Percentiles rank a stretch among this genome's conserved stretches.
Conservation (phyloP, 1,284 basidiomycete genomes). For the Ustilago loliicola region DNA sequence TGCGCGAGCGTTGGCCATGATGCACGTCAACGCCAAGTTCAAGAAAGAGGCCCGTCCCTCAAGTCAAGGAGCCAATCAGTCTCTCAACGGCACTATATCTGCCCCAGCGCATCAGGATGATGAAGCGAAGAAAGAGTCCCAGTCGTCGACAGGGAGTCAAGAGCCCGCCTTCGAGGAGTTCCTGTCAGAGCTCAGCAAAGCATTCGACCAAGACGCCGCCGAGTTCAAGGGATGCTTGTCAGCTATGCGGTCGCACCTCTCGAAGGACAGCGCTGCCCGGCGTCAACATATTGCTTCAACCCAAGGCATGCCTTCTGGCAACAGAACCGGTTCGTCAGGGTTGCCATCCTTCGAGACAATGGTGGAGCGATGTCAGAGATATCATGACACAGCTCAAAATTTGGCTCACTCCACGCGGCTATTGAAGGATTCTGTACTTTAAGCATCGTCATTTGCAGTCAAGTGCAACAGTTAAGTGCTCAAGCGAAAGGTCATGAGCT, state of each 20-base stretch:
- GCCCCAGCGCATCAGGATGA: neutral
- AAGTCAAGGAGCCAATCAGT: neutral
- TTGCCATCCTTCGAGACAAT: slow-evolving; percentile 20
- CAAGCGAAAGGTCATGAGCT: no score
- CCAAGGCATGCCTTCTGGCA: neutral
- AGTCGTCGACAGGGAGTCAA: neutral
- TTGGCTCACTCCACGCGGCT: slow-evolving; percentile 11
- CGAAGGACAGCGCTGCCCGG: slow-evolving; percentile 9
- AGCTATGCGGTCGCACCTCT: slow-evolving; percentile 31
- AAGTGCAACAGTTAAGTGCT: neutral
- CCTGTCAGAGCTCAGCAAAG: slow-evolving; percentile 31
- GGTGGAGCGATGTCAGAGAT: slow-evolving; percentile 21
- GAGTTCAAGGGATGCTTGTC: slow-evolving; percentile 30
- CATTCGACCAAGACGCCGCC: slow-evolving; percentile 23
- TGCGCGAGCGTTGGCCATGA: slow-evolving; percentile 17
- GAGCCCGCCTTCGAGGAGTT: neutral
- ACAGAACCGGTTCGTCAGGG: neutral
- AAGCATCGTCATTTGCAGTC: neutral
- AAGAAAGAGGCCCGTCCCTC: no score
- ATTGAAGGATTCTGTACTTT: slow-evolving; percentile 8
- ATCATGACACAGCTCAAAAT: slow-evolving; percentile 13
- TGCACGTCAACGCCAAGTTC: neutral
- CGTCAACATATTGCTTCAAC: neutral
- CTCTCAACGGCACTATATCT: neutral
- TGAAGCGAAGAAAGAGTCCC: neutral